Base-by-base conservation (phyloP, 192 early-diverging fungal genomes). In the Chytriomyces hyalinus region DNA sequence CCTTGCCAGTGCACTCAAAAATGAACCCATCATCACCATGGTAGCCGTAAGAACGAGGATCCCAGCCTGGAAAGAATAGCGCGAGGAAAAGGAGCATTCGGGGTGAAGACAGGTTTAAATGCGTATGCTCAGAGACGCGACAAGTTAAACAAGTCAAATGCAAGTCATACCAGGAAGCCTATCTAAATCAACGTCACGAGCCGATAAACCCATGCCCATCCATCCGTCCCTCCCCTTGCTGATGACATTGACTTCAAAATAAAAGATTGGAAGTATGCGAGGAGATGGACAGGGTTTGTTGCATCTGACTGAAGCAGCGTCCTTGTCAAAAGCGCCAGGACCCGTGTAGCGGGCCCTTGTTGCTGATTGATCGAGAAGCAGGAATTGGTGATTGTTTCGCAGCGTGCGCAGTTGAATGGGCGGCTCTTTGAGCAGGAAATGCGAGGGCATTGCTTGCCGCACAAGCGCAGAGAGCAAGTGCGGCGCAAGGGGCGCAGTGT, bases 11-110 rank as follows among this genome's bases (percentile, higher is more conserved):
- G 49, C 91, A 90, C 67, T 84, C 84, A 78, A 97, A 98, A 46
- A 84, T 80, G 61, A 96, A 85, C 26, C 98, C 98, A 82, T 98
- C 96, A 80, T 97, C 96, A 59, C 94, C 97, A 83, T 98, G 97
- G 84, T 98, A 99, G 8, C 96, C 97, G 92, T 93, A 99, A 6
- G 95, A 96, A 64, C 90, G 77, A 3, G 86, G 75, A 67, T 98
- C 95, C 93, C 94, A 97, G 1, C 97, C 94, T 94, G 75, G 50
- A 36, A 36, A 36, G 36, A 36, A 36, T 1, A 36, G 36, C 44
- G 6, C 57, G n/a, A 43, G 63, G n/a, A 20, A 8, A 75, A 7
- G 13, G 47, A 26, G 50, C n/a, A 70, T 65, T 53, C 59, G 51
- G 24, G 13, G 24, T 65, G 9, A 22, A 22, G 13, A 7, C 22